Evolutionary conservation across 2,329 filamentous ascomycete genomes (phyloP), one percentile per base, ranked within the genome.

Genomic region (Blastomyces silverae): DNA sequence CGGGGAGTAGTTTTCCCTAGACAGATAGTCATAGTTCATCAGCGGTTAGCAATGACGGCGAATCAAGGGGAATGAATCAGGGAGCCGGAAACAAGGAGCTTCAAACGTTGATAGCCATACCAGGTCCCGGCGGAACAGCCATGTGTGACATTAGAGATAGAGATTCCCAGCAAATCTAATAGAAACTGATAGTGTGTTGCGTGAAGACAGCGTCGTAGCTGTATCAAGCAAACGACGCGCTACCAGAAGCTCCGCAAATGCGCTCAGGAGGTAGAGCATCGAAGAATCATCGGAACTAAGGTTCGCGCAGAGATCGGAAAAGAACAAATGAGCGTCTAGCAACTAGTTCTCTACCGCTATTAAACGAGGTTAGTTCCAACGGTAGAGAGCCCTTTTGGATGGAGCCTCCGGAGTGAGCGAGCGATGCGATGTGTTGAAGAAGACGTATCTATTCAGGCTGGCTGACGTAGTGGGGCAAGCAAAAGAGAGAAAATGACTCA

Each of bases 1-100:
- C 81, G 78, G 42, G 82, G 82, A 64, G 80, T 77, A 67, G 79
- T 80, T 72, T 83, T 84, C 70, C 82, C 82, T 83, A 66, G 48
- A 22, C 3, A 28, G 60, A 46, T 39, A 59, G 22, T 22, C n/a
- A 46, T 25, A 20, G 28, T 31, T 61, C n/a, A 48, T 34, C 22
- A 34, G 22, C 22, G 39, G n/a, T 64, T 46, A 52, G 56, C 44
- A 25, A 34, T 17, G n/a, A 34, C n/a, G 3, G 34, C 4, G 17
- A 11, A 7, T 17, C n/a, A 53, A 31, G 28, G 31, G 31, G 10
- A 22, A 39, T 22, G 10, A 22, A 39, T 22, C 4, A 31, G 4
- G 28, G 22, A 13, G 17, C 25, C 46, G 37, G 28, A 5, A 61
- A 22, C 52, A 11, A 11, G 2, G 37, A 56, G 48, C 61, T 62